Evolutionary conservation across 2,329 filamentous ascomycete genomes (phyloP).

Genomic region (Colletotrichum sp.): DNA sequence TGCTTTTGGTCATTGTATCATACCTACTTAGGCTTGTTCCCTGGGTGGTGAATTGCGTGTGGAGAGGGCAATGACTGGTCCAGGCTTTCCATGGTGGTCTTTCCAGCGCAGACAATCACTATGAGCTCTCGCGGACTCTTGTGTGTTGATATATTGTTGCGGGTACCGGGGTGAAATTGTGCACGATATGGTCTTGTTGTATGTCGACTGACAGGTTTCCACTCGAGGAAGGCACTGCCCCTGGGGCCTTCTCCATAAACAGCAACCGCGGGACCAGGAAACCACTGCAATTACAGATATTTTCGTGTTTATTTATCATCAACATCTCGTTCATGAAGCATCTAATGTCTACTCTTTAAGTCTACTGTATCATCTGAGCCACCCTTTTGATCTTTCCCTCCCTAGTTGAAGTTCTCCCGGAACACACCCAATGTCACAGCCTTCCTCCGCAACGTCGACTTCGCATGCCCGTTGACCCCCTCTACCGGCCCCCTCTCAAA

Average conservation of each 20-base stretch:
- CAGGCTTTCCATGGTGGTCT: not conserved
- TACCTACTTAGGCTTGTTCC: not conserved
- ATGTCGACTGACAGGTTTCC: not conserved
- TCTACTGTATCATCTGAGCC: not conserved
- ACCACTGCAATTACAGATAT: not conserved
- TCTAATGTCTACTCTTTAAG: not conserved
- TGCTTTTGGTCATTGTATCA: fast-evolving
- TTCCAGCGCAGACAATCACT: not conserved
- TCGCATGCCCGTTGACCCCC: conserved; percentile 30
- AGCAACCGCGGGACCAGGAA: not conserved
- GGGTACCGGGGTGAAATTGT: not conserved
- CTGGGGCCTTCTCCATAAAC: not conserved
- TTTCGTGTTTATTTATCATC: not conserved
- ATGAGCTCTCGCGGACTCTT: not conserved
- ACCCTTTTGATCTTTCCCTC: not conserved
- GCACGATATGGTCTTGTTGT: not conserved
- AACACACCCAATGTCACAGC: conserved; percentile 48
- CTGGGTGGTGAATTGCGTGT: not conserved
- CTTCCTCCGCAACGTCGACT: conserved; percentile 45
- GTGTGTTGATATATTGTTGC: not conserved
- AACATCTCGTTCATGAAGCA: not conserved
- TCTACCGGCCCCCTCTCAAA: conserved; percentile 42
- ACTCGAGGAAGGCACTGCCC: not conserved
- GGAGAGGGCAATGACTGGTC: not conserved
- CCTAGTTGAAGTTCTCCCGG: conserved; percentile 30